Base-by-base conservation (phyloP, 176 grass and related monocot genomes). In the Tuctoria greenei region DNA sequence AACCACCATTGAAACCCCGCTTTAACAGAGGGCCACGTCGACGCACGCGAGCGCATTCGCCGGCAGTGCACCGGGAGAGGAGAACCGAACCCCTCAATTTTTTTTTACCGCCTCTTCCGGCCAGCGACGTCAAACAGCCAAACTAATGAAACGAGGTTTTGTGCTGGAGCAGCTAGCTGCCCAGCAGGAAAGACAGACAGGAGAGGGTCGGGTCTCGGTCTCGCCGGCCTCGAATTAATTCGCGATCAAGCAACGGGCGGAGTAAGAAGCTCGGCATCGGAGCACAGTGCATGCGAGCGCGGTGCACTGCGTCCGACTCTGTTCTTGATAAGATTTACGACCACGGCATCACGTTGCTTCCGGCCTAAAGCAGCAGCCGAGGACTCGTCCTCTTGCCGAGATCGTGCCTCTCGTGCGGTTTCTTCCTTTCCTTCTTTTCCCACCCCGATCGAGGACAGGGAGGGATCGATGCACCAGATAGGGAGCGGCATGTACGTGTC, bases 401-500 rank as follows among this genome's bases (percentile, higher is more conserved):
- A 44, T 62, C 40, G 56, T 44, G 65, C 49, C 15, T 34, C 17
- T 52, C 31, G 47, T 40, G 31, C 49, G 5, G 25, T 5, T 71
- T 71, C 69, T 61, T 61, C 43, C 2, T 13, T 14, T 5, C 46
- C 1, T 7, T 17, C 46, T 21, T 6, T 54, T 9, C 21, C 51
- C 3, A 11, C 21, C 8, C 16, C 14, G 54, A 43, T 6, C 18
- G n/a, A 24, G n/a, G 9, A 16, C 12, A 13, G 23, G 10, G 56
- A 5, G 31, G 51, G 72, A 62, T 7, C 14, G 51, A 93, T 88
- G 89, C 95, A 98, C 59, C 91, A 98, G 88, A 81, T 94, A 4
- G 64, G 82, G 27, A 89, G 79, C 49, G 95, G 95, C 7, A 79
- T 94, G 90, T 94, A 90, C 62, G 95, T 98, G 72, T 98, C 95